A percentile compares a stretch with the other conserved stretches of the same genome.
These are phyloP conservation scores for Scedosporium dehoogii DNA, from an alignment of 2,329 filamentous ascomycete genomes.

Conservation along the genomic window DNA sequence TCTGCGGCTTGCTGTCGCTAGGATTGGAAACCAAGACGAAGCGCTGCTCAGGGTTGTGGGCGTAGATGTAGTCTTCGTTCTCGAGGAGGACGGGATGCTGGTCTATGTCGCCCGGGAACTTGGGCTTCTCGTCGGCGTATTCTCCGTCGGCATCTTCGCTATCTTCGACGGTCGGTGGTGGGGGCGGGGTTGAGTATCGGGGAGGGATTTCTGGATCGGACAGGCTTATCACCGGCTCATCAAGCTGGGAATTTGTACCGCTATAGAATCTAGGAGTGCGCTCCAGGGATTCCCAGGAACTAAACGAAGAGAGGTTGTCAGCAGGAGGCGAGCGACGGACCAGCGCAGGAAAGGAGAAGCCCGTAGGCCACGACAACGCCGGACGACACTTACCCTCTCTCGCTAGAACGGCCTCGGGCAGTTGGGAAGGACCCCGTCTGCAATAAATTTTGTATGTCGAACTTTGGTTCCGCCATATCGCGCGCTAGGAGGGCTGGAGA, in stretches of 20 bases:
- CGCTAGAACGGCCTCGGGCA: conserved; percentile 20
- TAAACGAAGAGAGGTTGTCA: conserved; percentile 1
- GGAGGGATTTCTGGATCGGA: not conserved
- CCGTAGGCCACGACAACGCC: not conserved
- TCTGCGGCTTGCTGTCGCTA: not conserved
- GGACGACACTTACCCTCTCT: not conserved
- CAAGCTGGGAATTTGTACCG: conserved; percentile 11
- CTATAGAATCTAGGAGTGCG: conserved; percentile 23
- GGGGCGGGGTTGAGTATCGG: conserved; percentile 29
- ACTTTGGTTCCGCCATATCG: conserved; percentile 6
- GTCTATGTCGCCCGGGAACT: conserved; percentile 54
- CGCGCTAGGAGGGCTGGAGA: not conserved
- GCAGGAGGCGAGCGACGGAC: not conserved
- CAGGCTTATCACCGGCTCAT: not conserved
- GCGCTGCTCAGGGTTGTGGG: conserved; percentile 49
- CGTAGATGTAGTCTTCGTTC: conserved; percentile 32
- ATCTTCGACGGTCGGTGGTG: conserved; percentile 59
- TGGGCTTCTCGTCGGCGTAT: conserved; percentile 40
- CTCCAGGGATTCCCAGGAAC: conserved; percentile 2
- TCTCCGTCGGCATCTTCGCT: conserved; percentile 19
- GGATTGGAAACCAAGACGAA: not conserved
- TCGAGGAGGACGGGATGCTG: conserved; percentile 60
- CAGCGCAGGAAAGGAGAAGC: not conserved
- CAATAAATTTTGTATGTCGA: conserved; percentile 36
- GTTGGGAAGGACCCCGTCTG: conserved; percentile 41